Percentiles rank a stretch among this genome's conserved stretches.
Conservation (phyloP, 2,329 filamentous ascomycete genomes). For the Rutstroemia sydowiana region DNA sequence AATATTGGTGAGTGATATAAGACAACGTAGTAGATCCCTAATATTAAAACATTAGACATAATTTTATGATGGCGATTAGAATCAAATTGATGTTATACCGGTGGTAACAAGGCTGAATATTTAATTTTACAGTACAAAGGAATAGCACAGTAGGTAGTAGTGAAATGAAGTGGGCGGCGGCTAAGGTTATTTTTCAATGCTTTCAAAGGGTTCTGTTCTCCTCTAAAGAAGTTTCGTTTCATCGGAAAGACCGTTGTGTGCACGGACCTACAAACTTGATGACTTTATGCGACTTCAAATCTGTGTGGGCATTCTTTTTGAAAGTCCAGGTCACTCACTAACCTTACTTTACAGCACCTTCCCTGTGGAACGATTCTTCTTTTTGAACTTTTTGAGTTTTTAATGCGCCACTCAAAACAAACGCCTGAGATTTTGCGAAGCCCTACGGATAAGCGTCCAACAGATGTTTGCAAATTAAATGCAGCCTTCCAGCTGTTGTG, state of each 20-base stretch:
- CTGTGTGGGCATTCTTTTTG: neutral
- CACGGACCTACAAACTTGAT: constrained; percentile 1
- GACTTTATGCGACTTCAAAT: constrained; percentile 1
- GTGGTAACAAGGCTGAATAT: neutral
- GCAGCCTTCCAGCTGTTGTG: constrained; percentile 30
- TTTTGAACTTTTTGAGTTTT: neutral
- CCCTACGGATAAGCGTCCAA: neutral
- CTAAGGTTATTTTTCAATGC: too few relatives aligned
- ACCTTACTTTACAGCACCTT: neutral
- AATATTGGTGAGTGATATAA: neutral
- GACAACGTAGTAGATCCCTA: too few relatives aligned
- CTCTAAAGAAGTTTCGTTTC: neutral
- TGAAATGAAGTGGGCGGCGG: too few relatives aligned
- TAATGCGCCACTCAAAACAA: neutral
- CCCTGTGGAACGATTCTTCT: neutral
- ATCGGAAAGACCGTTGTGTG: constrained; percentile 1
- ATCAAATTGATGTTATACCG: neutral
- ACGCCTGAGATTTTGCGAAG: neutral
- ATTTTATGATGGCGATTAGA: neutral
- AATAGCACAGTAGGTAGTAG: neutral
- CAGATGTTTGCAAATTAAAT: constrained; percentile 24
- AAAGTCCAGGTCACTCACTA: constrained; percentile 2
- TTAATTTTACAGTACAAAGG: too few relatives aligned
- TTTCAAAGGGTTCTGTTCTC: neutral
- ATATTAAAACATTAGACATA: too few relatives aligned